Evolutionary conservation across 495 filamentous ascomycete genomes (phyloP).

Genomic region (Emericellopsis terricola): DNA sequence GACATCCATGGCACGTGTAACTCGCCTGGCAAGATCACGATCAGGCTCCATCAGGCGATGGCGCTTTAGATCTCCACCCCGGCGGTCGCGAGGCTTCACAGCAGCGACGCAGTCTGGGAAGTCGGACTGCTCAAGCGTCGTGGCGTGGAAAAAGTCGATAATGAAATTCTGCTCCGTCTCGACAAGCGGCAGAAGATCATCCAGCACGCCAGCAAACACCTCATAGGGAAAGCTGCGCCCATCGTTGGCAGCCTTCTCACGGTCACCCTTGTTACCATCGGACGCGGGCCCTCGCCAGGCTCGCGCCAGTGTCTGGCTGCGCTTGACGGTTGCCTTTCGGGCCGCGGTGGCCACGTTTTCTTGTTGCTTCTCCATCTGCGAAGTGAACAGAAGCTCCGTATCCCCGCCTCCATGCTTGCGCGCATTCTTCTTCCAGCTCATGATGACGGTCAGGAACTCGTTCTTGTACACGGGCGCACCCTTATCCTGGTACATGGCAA

Average conservation of each 20-base stretch:
- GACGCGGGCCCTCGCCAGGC: slow-evolving; percentile 51
- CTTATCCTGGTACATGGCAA: slow-evolving; percentile 63
- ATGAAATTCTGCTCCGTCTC: slow-evolving; percentile 90
- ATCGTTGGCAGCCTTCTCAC: slow-evolving; percentile 41
- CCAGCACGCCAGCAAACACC: slow-evolving; percentile 62
- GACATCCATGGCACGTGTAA: slow-evolving; percentile 71
- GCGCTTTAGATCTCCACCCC: slow-evolving; percentile 46
- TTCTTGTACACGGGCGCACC: slow-evolving; percentile 60
- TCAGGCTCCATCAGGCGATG: slow-evolving; percentile 70
- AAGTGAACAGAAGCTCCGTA: slow-evolving; percentile 69
- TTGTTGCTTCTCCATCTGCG: slow-evolving; percentile 67
- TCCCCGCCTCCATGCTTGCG: slow-evolving; percentile 74
- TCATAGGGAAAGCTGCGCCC: slow-evolving; percentile 59
- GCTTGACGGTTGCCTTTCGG: slow-evolving; percentile 80
- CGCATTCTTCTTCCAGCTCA: slow-evolving; percentile 68
- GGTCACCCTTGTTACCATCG: slow-evolving; percentile 35
- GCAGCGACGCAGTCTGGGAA: slow-evolving; percentile 62
- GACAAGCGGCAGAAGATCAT: slow-evolving; percentile 61
- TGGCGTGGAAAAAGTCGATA: slow-evolving; percentile 82
- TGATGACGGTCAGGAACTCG: slow-evolving; percentile 62
- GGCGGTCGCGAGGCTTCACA: slow-evolving; percentile 45
- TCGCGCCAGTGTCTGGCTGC: slow-evolving; percentile 62
- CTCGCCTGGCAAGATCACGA: slow-evolving; percentile 57
- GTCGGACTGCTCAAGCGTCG: slow-evolving; percentile 55
- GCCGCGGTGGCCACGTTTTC: slow-evolving; percentile 58